A percentile compares a stretch with the other conserved stretches of the same genome.
phyloP scores from a whole-genome alignment of 2,329 filamentous ascomycete genomes.

The Aspergillus texensis region DNA sequence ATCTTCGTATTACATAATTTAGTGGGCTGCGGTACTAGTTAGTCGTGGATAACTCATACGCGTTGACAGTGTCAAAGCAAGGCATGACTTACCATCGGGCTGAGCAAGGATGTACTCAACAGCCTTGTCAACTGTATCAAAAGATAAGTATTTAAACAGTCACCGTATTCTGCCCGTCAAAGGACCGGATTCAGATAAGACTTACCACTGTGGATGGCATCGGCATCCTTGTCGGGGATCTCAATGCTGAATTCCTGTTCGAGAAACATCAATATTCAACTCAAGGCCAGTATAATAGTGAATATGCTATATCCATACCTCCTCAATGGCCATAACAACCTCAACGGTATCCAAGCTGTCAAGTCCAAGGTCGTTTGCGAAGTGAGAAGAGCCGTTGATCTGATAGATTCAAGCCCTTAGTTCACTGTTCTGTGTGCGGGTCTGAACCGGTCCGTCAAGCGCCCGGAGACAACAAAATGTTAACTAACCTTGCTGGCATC shows the following conservation, averaged over 20 bases:
- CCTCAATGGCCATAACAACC: slow-evolving; percentile 99
- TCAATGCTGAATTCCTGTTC: slow-evolving; percentile 81
- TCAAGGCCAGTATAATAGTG: slow-evolving; percentile 14
- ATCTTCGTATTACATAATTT: slow-evolving; percentile 34
- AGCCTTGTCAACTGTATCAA: slow-evolving; percentile 77
- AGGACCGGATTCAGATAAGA: slow-evolving; percentile 19
- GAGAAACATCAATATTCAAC: slow-evolving; percentile 15
- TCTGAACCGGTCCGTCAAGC: neutral
- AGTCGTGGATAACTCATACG: slow-evolving; percentile 11
- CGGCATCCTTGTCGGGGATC: slow-evolving; percentile 96
- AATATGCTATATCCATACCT: slow-evolving; percentile 59
- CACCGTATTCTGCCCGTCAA: neutral
- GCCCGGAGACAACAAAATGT: neutral
- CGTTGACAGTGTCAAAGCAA: no score
- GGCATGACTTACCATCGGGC: slow-evolving; percentile 75
- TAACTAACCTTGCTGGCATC: slow-evolving; percentile 44
- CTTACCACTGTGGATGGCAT: slow-evolving; percentile 90
- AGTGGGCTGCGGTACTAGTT: slow-evolving; percentile 36
- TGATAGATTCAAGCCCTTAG: slow-evolving; percentile 45
- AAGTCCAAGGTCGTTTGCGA: slow-evolving; percentile 93
- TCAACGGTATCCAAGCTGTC: slow-evolving; percentile 98
- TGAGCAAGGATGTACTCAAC: slow-evolving; percentile 92
- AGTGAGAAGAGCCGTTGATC: slow-evolving; percentile 85
- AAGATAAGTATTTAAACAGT: slow-evolving; percentile 19
- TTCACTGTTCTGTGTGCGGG: slow-evolving; percentile 10